Evolutionary conservation across 176 grass and related monocot species (phyloP).

Genomic region (Calamus simplicifolius): DNA sequence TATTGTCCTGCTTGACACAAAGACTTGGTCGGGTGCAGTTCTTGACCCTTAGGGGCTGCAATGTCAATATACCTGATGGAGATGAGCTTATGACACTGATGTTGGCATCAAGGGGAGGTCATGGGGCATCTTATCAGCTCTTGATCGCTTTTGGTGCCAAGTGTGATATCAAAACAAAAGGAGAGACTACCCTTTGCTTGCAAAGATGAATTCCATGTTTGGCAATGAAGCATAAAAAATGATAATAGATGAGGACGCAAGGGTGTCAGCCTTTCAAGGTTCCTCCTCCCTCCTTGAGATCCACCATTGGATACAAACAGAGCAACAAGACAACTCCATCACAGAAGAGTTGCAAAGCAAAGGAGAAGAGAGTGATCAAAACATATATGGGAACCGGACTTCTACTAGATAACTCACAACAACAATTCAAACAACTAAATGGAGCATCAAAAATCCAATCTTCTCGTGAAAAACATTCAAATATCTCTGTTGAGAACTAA

Average conservation of each 20-base stretch:
- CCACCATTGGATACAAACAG: no score
- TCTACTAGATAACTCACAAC: no score
- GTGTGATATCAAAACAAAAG: constrained; percentile 41
- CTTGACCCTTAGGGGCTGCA: constrained; percentile 45
- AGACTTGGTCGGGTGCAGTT: constrained; percentile 38
- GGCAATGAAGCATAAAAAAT: constrained; percentile 55
- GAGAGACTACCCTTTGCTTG: constrained; percentile 85
- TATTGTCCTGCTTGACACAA: constrained; percentile 61
- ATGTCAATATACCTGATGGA: constrained; percentile 61
- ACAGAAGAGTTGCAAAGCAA: no score
- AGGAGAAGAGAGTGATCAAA: no score
- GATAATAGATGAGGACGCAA: constrained; percentile 68
- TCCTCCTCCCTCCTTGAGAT: no score
- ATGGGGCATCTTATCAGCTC: constrained; percentile 44
- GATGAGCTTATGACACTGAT: constrained; percentile 79
- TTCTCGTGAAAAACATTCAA: no score
- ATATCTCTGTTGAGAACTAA: no score
- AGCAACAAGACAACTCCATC: no score
- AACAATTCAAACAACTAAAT: no score
- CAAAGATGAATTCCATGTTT: constrained; percentile 26
- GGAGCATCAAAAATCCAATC: no score
- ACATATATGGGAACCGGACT: no score
- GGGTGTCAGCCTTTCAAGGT: constrained; percentile 41
- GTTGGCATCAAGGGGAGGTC: constrained; percentile 72
- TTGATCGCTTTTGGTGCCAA: constrained; percentile 53